Base-by-base conservation (phyloP, 2,329 filamentous ascomycete genomes). In the Xylaria sp. region DNA sequence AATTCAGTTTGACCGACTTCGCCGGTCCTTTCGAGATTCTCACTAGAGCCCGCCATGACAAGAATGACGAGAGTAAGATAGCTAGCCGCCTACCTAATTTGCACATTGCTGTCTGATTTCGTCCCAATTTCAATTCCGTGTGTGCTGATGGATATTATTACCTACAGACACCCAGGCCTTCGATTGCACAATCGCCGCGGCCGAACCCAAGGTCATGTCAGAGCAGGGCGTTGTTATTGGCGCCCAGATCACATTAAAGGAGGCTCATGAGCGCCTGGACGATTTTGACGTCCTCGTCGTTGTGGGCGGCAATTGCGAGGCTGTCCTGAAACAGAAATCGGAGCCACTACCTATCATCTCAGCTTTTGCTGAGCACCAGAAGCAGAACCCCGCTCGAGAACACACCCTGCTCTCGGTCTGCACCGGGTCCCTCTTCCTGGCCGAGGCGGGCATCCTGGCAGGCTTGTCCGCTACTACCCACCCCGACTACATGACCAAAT, bases 401-500 rank as follows among this genome's bases (percentile, higher is more conserved):
- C 89, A 91, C 64, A 92, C 90, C 45, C 78, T 94, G 66, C 77
- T 94, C 63, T 90, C 89, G 63, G 79, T 95, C 72, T 92, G 89
- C 78, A 91, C 89, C 43, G 91, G 90, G 60, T 83, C 88, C 40
- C 83, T 93, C 68, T 83, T 93, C 75, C 84, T 93, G 46, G 91
- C 87, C 57, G 79, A 89, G 67, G 82, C 87, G 66, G 90, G 90
- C 63, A 84, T 94, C 69, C 84, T 95, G 57, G 84, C 87, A 61
- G 91, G 91, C 60, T 79, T 94, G 21, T 86, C 87, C 24, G 90
- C 89, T 64, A 95, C 91, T 59, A 93, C 89, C 54, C 91, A 94
- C 72, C 87, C 89, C 56, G 89, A 94, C 73, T 86, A 80, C 75
- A 81, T 92, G 66, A 91, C 90, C 71, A 88, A 84, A 62, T 85